Conservation (phyloP, 768 basidiomycete genomes). For the Termitomyces sp. region DNA sequence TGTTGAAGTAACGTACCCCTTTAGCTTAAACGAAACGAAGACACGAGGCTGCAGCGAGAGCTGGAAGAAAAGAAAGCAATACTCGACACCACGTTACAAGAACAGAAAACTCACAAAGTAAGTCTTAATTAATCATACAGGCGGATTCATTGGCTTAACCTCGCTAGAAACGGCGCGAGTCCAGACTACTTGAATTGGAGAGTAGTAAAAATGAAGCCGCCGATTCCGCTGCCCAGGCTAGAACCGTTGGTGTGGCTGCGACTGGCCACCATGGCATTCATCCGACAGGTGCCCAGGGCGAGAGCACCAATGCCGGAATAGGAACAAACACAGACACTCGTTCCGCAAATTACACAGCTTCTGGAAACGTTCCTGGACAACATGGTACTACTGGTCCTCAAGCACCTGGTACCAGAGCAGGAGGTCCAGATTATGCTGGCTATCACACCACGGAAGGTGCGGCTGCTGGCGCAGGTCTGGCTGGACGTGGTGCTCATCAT, state of each 20-base stretch:
- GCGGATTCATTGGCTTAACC: neutral
- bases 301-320: neutral
- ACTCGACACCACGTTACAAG: conserved; percentile 18
- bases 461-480: neutral
- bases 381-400: neutral
- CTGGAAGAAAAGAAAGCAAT: conserved; percentile 21
- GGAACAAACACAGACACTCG: neutral
- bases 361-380: conserved; percentile 1
- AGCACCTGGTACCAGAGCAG: neutral
- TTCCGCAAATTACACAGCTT: neutral
- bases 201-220: neutral
- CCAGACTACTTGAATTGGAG: conserved; percentile 7
- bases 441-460: neutral
- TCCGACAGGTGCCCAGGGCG: neutral
- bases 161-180: conserved; percentile 4
- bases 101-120: conserved; percentile 21
- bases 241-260: neutral
- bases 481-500: neutral
- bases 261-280: neutral
- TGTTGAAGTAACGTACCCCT: neutral
- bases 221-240: neutral
- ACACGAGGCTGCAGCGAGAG: conserved; percentile 16
- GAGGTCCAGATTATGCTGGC: neutral
- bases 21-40: conserved; percentile 14
- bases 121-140: neutral